These are phyloP conservation scores for Suillus spraguei DNA, from an alignment of 768 basidiomycete genomes.

Conservation along the genomic window DNA sequence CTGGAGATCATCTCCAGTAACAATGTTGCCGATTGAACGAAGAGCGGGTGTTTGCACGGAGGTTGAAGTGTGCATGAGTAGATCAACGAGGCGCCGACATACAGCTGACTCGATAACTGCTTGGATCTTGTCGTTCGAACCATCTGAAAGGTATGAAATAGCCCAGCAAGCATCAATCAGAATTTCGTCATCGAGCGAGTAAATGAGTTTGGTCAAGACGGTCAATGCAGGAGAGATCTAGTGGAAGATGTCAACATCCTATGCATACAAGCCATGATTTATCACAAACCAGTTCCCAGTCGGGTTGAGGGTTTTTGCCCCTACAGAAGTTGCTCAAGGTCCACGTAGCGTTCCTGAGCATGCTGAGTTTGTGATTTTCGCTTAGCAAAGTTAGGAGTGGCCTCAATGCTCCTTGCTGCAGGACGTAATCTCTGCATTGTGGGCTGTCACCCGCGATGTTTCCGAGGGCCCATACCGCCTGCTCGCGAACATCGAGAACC, in stretches of 20 bases:
- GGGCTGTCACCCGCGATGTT: constrained; percentile 99
- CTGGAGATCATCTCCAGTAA: constrained; percentile 98
- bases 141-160: constrained; percentile 98
- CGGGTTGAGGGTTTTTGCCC: constrained; percentile 96
- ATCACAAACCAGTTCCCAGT: constrained; percentile 87
- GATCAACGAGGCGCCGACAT: constrained; percentile 94
- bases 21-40: constrained; percentile 98
- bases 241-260: constrained; percentile 19
- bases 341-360: constrained; percentile 99
- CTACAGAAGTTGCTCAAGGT: constrained; percentile 99
- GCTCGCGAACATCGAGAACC: constrained; percentile 96
- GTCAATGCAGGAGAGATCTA: constrained; percentile 97
- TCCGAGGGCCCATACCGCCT: constrained; percentile 99
- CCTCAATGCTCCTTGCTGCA: constrained; percentile 89
- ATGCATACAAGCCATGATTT: constrained; percentile 16
- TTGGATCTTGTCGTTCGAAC: constrained; percentile 99
- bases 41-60: constrained; percentile 98
- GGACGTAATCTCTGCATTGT: constrained; percentile 94
- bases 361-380: constrained; percentile 98
- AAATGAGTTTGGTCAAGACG: constrained; percentile 97
- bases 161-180: constrained; percentile 99
- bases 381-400: constrained; percentile 89
- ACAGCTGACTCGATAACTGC: constrained; percentile 99
- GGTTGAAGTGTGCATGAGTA: constrained; percentile 92
- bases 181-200: constrained; percentile 98